Percentiles rank a stretch among this genome's conserved stretches.
phyloP scores from a whole-genome alignment of 106 monocot species.

The Phalaenopsis aphrodite region DNA sequence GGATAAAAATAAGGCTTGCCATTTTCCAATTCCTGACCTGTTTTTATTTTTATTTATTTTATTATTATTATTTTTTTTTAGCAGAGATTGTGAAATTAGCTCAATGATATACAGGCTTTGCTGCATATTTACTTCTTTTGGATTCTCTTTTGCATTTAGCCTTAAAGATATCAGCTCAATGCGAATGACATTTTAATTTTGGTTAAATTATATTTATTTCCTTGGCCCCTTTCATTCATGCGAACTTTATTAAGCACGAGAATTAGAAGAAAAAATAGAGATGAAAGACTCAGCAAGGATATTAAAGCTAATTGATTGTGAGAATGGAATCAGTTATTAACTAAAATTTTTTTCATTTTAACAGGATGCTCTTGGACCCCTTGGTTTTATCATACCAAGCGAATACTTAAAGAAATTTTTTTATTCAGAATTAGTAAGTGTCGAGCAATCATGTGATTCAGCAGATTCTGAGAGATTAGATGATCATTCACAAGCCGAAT shows the following conservation, averaged over 20 bases:
- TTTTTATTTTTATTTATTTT: too few relatives aligned
- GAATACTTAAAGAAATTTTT: conserved; percentile 37
- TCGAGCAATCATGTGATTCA: conserved; percentile 19
- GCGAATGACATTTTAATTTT: neutral
- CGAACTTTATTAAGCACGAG: neutral
- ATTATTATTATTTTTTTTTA: neutral
- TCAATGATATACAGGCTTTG: neutral
- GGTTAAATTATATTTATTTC: neutral
- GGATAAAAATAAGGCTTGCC: neutral
- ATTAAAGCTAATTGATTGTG: neutral
- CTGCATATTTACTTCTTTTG: neutral
- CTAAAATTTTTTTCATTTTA: conserved; percentile 6
- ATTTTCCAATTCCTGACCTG: neutral
- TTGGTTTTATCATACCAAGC: conserved; percentile 37
- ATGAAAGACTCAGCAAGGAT: neutral
- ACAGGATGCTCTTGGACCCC: conserved; percentile 65
- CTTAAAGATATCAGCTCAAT: neutral
- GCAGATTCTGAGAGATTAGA: conserved; percentile 17
- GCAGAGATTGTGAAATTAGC: neutral
- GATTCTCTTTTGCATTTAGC: neutral
- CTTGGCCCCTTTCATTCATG: neutral
- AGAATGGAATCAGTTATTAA: neutral
- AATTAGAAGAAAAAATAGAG: neutral
- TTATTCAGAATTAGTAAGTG: conserved; percentile 32
- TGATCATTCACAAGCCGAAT: conserved; percentile 16